Evolutionary conservation across 306 rosid genomes (phyloP).

Genomic region (Quercus rubra): DNA sequence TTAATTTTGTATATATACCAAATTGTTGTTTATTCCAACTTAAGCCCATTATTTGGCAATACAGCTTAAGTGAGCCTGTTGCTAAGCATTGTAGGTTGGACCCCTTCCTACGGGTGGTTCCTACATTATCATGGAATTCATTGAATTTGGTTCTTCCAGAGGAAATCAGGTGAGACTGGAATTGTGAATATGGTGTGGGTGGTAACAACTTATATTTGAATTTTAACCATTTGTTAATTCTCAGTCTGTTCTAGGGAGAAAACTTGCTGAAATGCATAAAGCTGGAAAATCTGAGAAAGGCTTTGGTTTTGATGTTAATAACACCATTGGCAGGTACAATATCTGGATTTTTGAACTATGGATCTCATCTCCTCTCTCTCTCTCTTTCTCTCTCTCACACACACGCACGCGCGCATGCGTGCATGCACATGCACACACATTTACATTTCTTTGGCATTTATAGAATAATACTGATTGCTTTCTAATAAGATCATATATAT

Average conservation of each 20-base stretch:
- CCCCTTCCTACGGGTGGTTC: slow-evolving; percentile 85
- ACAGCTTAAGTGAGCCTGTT: slow-evolving; percentile 22
- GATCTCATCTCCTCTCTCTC: neutral
- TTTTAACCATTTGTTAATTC: slow-evolving; percentile 19
- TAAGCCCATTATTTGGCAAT: neutral
- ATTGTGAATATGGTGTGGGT: neutral
- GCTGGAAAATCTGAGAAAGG: slow-evolving; percentile 79
- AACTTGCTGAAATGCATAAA: slow-evolving; percentile 94
- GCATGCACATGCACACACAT: neutral
- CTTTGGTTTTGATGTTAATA: slow-evolving; percentile 77
- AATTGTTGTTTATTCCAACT: neutral
- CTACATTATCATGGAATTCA: slow-evolving; percentile 87
- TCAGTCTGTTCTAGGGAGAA: slow-evolving; percentile 81
- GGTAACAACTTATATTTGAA: slow-evolving; percentile 8
- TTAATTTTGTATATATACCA: slow-evolving; percentile 1
- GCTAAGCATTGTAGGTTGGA: slow-evolving; percentile 66
- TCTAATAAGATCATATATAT: slow-evolving; percentile 10
- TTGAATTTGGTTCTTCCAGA: slow-evolving; percentile 75
- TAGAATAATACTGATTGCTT: neutral
- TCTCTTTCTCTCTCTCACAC: neutral
- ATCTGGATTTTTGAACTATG: slow-evolving; percentile 3
- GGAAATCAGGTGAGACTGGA: slow-evolving; percentile 67
- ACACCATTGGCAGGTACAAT: slow-evolving; percentile 87
- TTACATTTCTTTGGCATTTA: neutral
- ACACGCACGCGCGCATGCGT: neutral